Evolutionary conservation across 2,329 filamentous ascomycete genomes (phyloP).

Genomic region (Colletotrichum navitas): DNA sequence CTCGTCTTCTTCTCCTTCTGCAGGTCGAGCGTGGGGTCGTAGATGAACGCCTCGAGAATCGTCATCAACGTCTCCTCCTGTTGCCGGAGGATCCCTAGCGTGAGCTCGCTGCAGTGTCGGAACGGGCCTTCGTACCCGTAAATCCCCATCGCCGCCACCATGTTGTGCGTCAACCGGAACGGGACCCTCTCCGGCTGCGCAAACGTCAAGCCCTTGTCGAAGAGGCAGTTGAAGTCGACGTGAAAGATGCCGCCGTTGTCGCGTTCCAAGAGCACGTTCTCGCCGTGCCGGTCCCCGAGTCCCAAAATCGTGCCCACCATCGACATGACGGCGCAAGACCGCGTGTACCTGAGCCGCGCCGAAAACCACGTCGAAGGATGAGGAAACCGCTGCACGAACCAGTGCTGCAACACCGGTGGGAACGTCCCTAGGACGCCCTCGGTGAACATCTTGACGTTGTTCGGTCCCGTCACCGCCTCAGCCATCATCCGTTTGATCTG

Average conservation of each 20-base stretch:
- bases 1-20: constrained; percentile 77
- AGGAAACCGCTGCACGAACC: constrained; percentile 96
- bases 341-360: constrained; percentile 88
- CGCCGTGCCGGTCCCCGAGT: constrained; percentile 93
- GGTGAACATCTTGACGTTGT: constrained; percentile 78
- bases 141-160: constrained; percentile 96
- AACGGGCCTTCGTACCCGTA: constrained; percentile 96
- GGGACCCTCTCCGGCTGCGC: constrained; percentile 94
- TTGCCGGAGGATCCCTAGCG: constrained; percentile 84
- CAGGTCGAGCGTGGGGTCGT: constrained; percentile 95
- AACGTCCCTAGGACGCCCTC: constrained; percentile 75
- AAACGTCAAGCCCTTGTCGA: constrained; percentile 97
- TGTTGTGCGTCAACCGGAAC: constrained; percentile 97
- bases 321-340: constrained; percentile 98
- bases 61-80: constrained; percentile 98
- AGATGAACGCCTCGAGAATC: constrained; percentile 95
- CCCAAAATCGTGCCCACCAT: constrained; percentile 97
- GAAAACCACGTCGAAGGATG: constrained; percentile 94
- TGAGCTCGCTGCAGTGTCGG: constrained; percentile 89
- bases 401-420: constrained; percentile 87
- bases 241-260: constrained; percentile 94
- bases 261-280: constrained; percentile 96
- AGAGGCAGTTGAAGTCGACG: constrained; percentile 99
- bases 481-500: constrained; percentile 74
- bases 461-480: constrained; percentile 68